Base-by-base conservation (phyloP, 495 filamentous ascomycete species). In the Tuber aestivum region DNA sequence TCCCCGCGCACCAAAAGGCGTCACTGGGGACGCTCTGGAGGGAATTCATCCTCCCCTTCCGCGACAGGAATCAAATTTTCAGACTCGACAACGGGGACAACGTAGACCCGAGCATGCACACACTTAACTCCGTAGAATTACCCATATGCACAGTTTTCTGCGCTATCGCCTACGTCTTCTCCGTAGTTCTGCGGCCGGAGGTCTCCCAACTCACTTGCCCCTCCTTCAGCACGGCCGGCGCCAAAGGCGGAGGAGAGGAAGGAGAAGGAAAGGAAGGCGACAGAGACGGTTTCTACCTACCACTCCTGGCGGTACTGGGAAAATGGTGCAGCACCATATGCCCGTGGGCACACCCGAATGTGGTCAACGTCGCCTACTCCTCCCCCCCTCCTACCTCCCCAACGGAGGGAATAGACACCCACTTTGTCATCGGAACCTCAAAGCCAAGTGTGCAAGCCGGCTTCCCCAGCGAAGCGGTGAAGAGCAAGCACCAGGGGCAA, bases 131-230 rank as follows among this genome's bases (percentile, higher is more conserved):
- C 2, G 68, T 71, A 27, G 40, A 2, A 10, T 35, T 75, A 4
- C 76, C 76, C 3, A 61, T 75, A 32, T 77, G 76, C 72, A 75
- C 72, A 1, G 40, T 77, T 40, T 77, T 77, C 18, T 77, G 72
- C 32, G 72, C 76, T 5, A 42, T 77, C 5, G 76, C 44, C 14
- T 70, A 50, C 37, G 70, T 77, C 42, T 72, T 77, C 23, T 77
- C 75, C 14, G 73, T 48, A 3, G 75, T 77, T 32, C 27, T 77
- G 23, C 56, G 56, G 23, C 72, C 75, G 2, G 65, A 74, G 56
- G 27, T 14, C 12, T 32, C 56, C 0, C 56, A 65, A 32, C 56
- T 65, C 50, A 61, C 50, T 10, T 27, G n/a, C 50, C 0, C 27
- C 56, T 18, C 56, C 56, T 16, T 21, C 48, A 9, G 48, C 27